Base-by-base conservation (phyloP, 345 rosid genomes). In the Pistacia atlantica region DNA sequence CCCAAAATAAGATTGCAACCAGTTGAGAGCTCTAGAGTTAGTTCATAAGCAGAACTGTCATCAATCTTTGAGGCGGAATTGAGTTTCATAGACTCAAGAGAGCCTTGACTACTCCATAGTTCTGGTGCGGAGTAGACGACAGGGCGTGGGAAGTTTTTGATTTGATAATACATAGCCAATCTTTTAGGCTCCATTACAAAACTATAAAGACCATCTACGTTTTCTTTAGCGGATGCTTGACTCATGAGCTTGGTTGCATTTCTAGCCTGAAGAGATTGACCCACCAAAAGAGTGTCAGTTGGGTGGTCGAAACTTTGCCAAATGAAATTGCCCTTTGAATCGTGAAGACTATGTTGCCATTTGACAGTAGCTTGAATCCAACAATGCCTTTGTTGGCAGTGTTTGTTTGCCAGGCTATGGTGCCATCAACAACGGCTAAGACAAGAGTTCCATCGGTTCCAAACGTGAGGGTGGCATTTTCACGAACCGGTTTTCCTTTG, bases 321-420 rank as follows among this genome's bases (percentile, higher is more conserved):
- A 22, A 22, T 22, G 25, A 22, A 22, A 22, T 22, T 22, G 25
- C 25, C 25, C 25, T 22, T 22, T 22, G 25, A 22, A 22, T 22
- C 25, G 25, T 22, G 25, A 22, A 22, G 25, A 90, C 91, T 76
- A 90, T 78, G 82, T 89, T 88, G 25, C 25, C 25, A 22, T 78
- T 88, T 1, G 83, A 58, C 0, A 82, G 82, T 65, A 92, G 5
- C 22, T 78, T 56, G 79, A 89, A 78, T 0, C 89, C 89, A 0
- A 82, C 80, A 4, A 90, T 93, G 2, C 89, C 92, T 67, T 84
- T 89, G 59, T 86, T 85, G 25, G 86, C 79, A 0, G 95, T 90
- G 78, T 49, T 80, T 48, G 91, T 86, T 52, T 90, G 89, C 93
- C 95, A 90, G 0, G 85, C 93, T 3, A 89, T 48, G 3, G 38